Evolutionary conservation across 2,329 filamentous ascomycete species (phyloP).

Genomic region (Periconia sp.): DNA sequence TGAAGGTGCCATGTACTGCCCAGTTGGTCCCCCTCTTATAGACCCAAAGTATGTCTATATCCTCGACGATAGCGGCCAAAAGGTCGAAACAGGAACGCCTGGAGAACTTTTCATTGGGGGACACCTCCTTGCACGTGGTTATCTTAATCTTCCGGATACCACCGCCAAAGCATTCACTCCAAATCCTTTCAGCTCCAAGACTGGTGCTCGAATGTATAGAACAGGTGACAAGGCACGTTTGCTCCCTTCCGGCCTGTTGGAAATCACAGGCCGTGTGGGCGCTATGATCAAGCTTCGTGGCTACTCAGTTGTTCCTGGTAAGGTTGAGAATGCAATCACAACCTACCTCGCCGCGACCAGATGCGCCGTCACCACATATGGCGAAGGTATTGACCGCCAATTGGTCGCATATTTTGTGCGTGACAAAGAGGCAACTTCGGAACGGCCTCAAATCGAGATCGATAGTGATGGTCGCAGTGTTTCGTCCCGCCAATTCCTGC

Average conservation of each 20-base stretch:
- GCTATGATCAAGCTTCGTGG: conserved; percentile 81
- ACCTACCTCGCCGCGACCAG: conserved; percentile 69
- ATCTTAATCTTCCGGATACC: conserved; percentile 77
- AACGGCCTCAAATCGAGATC: conserved; percentile 65
- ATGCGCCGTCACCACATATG: conserved; percentile 72
- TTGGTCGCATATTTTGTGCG: conserved; percentile 75
- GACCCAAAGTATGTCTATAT: conserved; percentile 70
- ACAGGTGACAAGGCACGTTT: conserved; percentile 72
- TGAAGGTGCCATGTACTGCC: conserved; percentile 67
- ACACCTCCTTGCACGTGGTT: conserved; percentile 71
- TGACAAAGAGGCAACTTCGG: conserved; percentile 61
- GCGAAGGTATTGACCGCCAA: conserved; percentile 74
- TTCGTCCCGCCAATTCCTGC: conserved; percentile 64
- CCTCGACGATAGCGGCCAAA: conserved; percentile 67
- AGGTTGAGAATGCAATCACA: conserved; percentile 73
- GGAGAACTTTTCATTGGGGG: conserved; percentile 79
- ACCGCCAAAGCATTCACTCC: conserved; percentile 71
- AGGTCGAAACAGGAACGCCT: conserved; percentile 60
- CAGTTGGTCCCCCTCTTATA: conserved; percentile 69
- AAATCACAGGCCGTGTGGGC: conserved; percentile 75
- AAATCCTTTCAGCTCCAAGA: conserved; percentile 63
- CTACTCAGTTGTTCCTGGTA: conserved; percentile 75
- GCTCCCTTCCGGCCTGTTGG: conserved; percentile 67
- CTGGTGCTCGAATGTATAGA: conserved; percentile 70
- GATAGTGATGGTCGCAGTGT: conserved; percentile 73